Conservation (phyloP, 202 grass and related monocot genomes). For the Thinopyrum obtusiflorum region DNA sequence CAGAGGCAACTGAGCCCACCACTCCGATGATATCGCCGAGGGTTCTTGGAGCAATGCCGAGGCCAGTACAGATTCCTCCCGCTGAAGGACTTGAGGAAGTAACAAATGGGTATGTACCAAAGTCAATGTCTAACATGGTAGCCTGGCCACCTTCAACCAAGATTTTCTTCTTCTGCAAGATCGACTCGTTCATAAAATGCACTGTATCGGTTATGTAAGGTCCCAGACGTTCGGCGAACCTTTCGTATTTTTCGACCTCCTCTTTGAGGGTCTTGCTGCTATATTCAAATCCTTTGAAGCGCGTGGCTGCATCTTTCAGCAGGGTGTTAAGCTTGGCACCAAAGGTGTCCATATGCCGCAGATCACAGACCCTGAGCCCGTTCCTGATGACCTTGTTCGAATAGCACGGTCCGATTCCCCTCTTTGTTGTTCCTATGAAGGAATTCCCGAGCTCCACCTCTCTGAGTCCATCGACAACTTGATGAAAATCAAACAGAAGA, state of each 20-base stretch:
- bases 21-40: slow-evolving; percentile 87
- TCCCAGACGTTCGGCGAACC: slow-evolving; percentile 58
- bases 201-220: slow-evolving; percentile 81
- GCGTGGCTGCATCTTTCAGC: slow-evolving; percentile 60
- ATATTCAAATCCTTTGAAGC: slow-evolving; percentile 80
- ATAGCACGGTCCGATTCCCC: slow-evolving; percentile 91
- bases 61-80: slow-evolving; percentile 88
- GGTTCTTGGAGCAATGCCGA: slow-evolving; percentile 78
- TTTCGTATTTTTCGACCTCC: slow-evolving; percentile 80
- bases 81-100: slow-evolving; percentile 95
- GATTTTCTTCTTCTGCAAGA: slow-evolving; percentile 89
- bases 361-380: slow-evolving; percentile 71
- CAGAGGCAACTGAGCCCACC: slow-evolving; percentile 42
- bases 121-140: slow-evolving; percentile 98
- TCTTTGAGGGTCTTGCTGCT: slow-evolving; percentile 57
- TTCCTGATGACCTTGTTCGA: slow-evolving; percentile 80
- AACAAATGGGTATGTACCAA: slow-evolving; percentile 92
- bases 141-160: slow-evolving; percentile 96
- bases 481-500: slow-evolving; percentile 96
- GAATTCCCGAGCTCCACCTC: slow-evolving; percentile 71
- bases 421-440: slow-evolving; percentile 83
- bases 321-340: slow-evolving; percentile 66
- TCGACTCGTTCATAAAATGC: slow-evolving; percentile 72
- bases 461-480: slow-evolving; percentile 79
- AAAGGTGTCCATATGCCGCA: slow-evolving; percentile 85